Conservation (phyloP, 2,329 filamentous ascomycete species). For the Paramyrothecium roridum region DNA sequence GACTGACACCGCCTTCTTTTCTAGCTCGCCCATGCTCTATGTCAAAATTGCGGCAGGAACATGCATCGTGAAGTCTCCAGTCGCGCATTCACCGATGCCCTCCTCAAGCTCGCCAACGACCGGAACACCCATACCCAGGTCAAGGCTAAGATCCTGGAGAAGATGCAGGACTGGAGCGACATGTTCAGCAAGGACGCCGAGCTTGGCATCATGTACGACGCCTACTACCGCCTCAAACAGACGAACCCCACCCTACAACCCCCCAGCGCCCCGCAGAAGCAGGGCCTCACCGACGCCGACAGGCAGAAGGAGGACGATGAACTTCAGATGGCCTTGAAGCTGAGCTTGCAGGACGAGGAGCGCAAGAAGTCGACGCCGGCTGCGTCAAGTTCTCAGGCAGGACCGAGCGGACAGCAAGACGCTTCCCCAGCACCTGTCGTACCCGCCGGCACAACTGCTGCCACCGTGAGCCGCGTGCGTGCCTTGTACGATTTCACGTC, state of each 20-base stretch:
- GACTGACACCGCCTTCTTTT: neutral
- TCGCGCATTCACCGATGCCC: slow-evolving; percentile 88
- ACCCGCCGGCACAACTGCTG: slow-evolving; percentile 84
- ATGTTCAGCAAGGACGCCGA: slow-evolving; percentile 91
- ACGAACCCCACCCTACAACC: slow-evolving; percentile 85
- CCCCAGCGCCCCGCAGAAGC: slow-evolving; percentile 91
- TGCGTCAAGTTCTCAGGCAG: slow-evolving; percentile 24
- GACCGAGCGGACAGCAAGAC: slow-evolving; percentile 36
- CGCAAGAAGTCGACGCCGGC: slow-evolving; percentile 48
- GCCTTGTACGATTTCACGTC: slow-evolving; percentile 94
- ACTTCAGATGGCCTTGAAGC: slow-evolving; percentile 88
- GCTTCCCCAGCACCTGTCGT: slow-evolving; percentile 50
- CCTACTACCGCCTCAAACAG: slow-evolving; percentile 81
- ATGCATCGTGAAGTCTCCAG: slow-evolving; percentile 90
- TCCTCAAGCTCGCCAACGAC: slow-evolving; percentile 87
- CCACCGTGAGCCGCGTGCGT: slow-evolving; percentile 90
- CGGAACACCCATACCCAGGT: slow-evolving; percentile 95
- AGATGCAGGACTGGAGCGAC: slow-evolving; percentile 93
- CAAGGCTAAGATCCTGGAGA: slow-evolving; percentile 93
- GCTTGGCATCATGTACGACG: slow-evolving; percentile 95
- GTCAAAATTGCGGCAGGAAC: slow-evolving; percentile 83
- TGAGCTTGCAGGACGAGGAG: slow-evolving; percentile 88
- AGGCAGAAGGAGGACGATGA: slow-evolving; percentile 96
- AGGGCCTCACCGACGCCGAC: slow-evolving; percentile 83
- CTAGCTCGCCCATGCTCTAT: slow-evolving; percentile 83